Conservation (phyloP, 495 filamentous ascomycete species). For the Coniosporium apollinis region DNA sequence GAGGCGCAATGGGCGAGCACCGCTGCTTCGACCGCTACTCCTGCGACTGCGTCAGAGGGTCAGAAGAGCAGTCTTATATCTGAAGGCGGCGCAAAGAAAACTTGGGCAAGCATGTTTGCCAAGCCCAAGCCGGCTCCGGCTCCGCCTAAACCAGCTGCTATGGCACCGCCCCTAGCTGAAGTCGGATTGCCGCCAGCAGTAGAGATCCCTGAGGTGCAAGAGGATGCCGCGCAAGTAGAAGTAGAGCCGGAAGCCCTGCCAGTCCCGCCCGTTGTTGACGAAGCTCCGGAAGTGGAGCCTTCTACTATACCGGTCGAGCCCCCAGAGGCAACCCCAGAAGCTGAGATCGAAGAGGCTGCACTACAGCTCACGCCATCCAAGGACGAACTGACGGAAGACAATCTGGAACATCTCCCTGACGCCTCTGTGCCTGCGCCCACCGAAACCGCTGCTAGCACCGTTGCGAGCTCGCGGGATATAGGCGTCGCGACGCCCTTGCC, state of each 20-base stretch:
- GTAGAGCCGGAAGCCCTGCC: slow-evolving; percentile 17
- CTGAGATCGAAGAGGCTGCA: neutral
- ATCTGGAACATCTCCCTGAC: slow-evolving; percentile 80
- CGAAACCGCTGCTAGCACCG: slow-evolving; percentile 78
- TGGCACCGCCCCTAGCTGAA: slow-evolving; percentile 8
- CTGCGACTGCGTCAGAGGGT: slow-evolving; percentile 23
- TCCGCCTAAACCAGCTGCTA: slow-evolving; percentile 17
- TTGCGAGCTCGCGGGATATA: slow-evolving; percentile 61
- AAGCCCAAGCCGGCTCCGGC: slow-evolving; percentile 25
- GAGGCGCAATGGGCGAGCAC: slow-evolving; percentile 20
- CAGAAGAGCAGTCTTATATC: slow-evolving; percentile 28
- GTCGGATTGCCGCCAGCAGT: slow-evolving; percentile 9
- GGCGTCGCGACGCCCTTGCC: slow-evolving; percentile 40
- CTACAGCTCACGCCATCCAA: slow-evolving; percentile 42
- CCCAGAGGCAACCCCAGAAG: neutral
- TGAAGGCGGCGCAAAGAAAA: slow-evolving; percentile 35
- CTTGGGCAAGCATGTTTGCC: slow-evolving; percentile 48
- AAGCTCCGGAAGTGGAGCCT: slow-evolving; percentile 24
- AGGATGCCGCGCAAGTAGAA: too few relatives aligned
- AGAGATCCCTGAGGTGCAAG: slow-evolving; percentile 13
- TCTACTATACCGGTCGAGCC: slow-evolving; percentile 21
- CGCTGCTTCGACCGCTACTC: slow-evolving; percentile 17
- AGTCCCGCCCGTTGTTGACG: slow-evolving; percentile 16
- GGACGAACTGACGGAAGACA: slow-evolving; percentile 74
- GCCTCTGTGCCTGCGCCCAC: slow-evolving; percentile 54